Evolutionary conservation across 176 grass and related monocot species (phyloP).

Genomic region (Oryza officinalis): DNA sequence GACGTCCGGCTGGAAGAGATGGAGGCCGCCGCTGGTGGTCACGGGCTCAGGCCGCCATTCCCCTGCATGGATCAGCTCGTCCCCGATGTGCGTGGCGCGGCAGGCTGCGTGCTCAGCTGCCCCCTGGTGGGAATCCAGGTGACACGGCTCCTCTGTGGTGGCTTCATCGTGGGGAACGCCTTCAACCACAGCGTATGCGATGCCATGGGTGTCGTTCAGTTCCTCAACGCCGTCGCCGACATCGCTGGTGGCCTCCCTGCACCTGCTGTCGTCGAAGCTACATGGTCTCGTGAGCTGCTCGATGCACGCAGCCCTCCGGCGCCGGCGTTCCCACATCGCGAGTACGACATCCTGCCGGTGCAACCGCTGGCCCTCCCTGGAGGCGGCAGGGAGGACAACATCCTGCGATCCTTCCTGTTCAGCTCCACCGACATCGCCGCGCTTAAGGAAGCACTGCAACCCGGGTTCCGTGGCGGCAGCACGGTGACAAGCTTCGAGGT

Average conservation of each 20-base stretch:
- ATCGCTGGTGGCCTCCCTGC: not conserved
- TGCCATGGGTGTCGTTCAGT: constrained; percentile 26
- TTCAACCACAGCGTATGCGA: constrained; percentile 50
- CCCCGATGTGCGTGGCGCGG: constrained; percentile 3
- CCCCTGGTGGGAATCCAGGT: constrained; percentile 54
- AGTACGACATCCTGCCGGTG: constrained; percentile 16
- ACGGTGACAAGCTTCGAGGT: constrained; percentile 37
- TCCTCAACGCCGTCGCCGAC: constrained; percentile 24
- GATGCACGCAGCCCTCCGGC: constrained; percentile 22
- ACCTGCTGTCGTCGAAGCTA: not conserved
- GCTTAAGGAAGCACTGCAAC: not conserved
- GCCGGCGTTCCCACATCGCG: constrained; percentile 28
- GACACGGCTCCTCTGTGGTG: constrained; percentile 49
- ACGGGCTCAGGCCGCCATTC: constrained; percentile 24
- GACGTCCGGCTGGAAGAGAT: constrained; percentile 29
- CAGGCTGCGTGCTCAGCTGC: not conserved
- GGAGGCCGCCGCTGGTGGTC: not conserved
- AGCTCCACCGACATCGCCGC: not conserved
- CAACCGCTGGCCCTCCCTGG: not conserved
- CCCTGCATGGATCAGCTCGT: constrained; percentile 44
- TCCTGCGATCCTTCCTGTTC: not conserved
- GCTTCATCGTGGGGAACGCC: constrained; percentile 37
- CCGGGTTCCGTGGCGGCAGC: not conserved
- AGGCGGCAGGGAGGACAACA: not conserved
- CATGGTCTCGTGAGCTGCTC: constrained; percentile 46